Base-by-base conservation (phyloP, 148 eudicot species). In the Spergularia marina region DNA sequence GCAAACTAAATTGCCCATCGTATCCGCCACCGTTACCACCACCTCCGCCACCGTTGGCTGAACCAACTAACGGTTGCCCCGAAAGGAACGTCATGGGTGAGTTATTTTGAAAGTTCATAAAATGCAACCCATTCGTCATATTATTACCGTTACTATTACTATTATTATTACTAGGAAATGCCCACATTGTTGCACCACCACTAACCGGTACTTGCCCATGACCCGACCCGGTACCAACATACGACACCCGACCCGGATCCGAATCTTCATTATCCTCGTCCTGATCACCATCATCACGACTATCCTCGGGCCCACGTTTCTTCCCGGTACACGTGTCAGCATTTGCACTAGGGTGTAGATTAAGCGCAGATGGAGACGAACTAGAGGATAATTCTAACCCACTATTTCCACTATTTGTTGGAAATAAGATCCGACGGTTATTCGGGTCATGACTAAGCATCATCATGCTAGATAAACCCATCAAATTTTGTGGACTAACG, bases 81-180 rank as follows among this genome's bases (percentile, higher is more conserved):
- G 77, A 41, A 2, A 79, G 60, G 12, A 75, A 82, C 11, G 70
- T 63, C 82, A 82, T 78, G 0, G 82, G 79, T 0, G 60, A 36
- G 36, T 75, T 75, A 75, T n/a, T 75, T 3, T 73, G 78, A 59
- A 83, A 81, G 36, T 83, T 83, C 83, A 83, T 80, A 68, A 80
- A 83, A 77, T 83, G 86, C 1, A 80, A 65, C 18, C 81, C 83
- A 63, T 78, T 71, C 8, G 78, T 49, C 74, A 79, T 57, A 12
- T 74, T 74, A 63, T 47, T 39, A 60, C 55, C 52, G 23, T 7
- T 63, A 54, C 54, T 40, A 34, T 39, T 59, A 68, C 23, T 15
- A 56, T 12, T 54, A 73, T 23, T 74, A 41, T 14, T 63, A 75
- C 58, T 23, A 30, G 83, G 83, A 73, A 60, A 73, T n/a, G 81